A percentile compares a stretch with the other conserved stretches of the same genome.
Evolutionary conservation across 1,139 yeast species (phyloP).

Genomic region (Kodamaea alishanica): DNA sequence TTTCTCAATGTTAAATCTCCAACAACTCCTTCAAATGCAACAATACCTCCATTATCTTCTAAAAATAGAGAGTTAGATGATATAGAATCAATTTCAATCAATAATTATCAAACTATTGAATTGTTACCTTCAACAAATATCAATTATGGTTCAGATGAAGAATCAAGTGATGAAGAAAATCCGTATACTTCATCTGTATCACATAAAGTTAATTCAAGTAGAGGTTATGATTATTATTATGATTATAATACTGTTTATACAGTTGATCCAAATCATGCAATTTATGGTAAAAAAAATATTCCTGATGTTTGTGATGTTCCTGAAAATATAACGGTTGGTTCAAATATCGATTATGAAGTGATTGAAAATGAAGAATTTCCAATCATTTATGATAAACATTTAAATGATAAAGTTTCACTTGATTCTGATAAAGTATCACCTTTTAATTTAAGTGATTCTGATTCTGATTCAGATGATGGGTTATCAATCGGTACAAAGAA

Average conservation of each 20-base stretch:
- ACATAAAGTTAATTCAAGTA: slow-evolving; percentile 58
- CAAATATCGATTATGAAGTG: slow-evolving; percentile 38
- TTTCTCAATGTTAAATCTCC: slow-evolving; percentile 56
- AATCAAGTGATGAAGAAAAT: slow-evolving; percentile 54
- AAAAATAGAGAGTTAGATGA: slow-evolving; percentile 15
- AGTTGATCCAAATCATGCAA: slow-evolving; percentile 49
- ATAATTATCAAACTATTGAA: slow-evolving; percentile 55
- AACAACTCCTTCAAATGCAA: slow-evolving; percentile 19
- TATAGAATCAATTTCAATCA: slow-evolving; percentile 24
- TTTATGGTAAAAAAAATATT: slow-evolving; percentile 27
- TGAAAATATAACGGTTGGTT: slow-evolving; percentile 41
- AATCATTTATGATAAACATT: slow-evolving; percentile 7
- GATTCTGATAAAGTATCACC: slow-evolving; percentile 1
- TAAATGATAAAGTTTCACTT: slow-evolving; percentile 2
- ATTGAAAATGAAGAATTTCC: slow-evolving; percentile 23
- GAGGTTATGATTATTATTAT: slow-evolving; percentile 82
- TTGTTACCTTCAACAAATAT: slow-evolving; percentile 77
- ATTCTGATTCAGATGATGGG: slow-evolving; percentile 30
- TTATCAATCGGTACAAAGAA: slow-evolving; percentile 39
- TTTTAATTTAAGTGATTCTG: slow-evolving; percentile 9
- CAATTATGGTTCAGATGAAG: slow-evolving; percentile 75
- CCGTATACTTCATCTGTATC: slow-evolving; percentile 61
- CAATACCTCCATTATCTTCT: slow-evolving; percentile 14
- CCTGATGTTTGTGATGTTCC: slow-evolving; percentile 47
- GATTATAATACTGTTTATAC: slow-evolving; percentile 84